Conservation (phyloP, 257 asterid species). For the Nicotiana undulata region DNA sequence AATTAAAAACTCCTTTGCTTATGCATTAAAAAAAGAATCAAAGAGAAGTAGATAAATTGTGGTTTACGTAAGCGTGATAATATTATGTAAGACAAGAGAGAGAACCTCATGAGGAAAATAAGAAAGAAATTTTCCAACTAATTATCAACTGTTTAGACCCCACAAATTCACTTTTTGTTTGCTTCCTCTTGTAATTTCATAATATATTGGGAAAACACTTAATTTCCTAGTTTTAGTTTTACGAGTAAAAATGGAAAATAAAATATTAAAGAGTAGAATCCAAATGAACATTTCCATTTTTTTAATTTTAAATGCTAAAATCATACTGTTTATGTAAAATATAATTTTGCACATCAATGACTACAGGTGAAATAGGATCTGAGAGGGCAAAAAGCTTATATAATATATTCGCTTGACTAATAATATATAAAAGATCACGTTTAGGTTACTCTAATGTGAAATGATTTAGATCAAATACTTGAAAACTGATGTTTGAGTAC, state of each 20-base stretch:
- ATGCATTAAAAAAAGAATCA: neutral
- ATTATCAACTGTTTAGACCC: slow-evolving; percentile 1
- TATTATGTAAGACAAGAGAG: neutral
- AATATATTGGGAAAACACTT: neutral
- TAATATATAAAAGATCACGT: neutral
- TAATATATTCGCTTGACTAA: neutral
- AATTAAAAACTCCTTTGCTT: slow-evolving; percentile 7
- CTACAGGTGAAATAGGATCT: no score
- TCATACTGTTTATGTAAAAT: no score
- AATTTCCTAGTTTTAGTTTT: no score
- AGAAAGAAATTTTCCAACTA: neutral
- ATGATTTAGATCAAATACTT: neutral
- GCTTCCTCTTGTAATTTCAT: neutral
- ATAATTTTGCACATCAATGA: no score
- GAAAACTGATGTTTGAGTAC: neutral
- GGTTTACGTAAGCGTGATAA: slow-evolving; percentile 7
- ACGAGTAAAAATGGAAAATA: neutral
- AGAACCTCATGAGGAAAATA: neutral
- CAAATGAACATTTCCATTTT: neutral
- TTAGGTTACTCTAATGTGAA: neutral
- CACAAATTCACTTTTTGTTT: neutral
- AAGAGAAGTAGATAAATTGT: slow-evolving; percentile 1
- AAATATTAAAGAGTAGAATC: neutral
- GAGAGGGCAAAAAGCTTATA: no score
- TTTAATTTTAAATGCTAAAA: neutral